Conservation (phyloP, 2,329 filamentous ascomycete genomes). For the Penicillium sp. region DNA sequence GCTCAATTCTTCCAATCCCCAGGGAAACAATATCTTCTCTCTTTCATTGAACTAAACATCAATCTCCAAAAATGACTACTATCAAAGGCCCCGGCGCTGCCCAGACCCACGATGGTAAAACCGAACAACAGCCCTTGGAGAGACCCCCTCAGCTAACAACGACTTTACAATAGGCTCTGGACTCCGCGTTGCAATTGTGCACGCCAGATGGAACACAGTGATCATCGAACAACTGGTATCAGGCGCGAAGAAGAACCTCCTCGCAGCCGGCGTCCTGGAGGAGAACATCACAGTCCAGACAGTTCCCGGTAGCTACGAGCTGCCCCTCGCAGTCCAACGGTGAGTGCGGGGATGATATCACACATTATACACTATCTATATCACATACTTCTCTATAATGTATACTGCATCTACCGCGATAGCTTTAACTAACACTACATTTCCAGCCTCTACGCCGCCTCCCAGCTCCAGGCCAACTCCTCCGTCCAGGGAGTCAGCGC, state of each 20-base stretch:
- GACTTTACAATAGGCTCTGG: slow-evolving; percentile 53
- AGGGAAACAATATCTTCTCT: neutral
- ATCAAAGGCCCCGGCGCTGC: slow-evolving; percentile 65
- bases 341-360: slow-evolving; percentile 38
- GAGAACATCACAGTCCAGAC: slow-evolving; percentile 86
- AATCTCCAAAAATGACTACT: slow-evolving; percentile 45
- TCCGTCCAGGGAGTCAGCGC: slow-evolving; percentile 43
- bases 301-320: slow-evolving; percentile 91
- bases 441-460: slow-evolving; percentile 74
- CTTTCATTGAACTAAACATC: neutral
- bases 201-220: slow-evolving; percentile 89
- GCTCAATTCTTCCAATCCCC: slow-evolving; percentile 2
- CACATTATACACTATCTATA: neutral
- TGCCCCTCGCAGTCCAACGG: slow-evolving; percentile 87
- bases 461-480: slow-evolving; percentile 73
- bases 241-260: slow-evolving; percentile 75
- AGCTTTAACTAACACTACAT: neutral
- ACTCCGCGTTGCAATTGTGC: slow-evolving; percentile 90
- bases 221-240: slow-evolving; percentile 84
- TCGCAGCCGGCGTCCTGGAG: slow-evolving; percentile 75
- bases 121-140: neutral
- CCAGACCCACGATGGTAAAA: slow-evolving; percentile 57
- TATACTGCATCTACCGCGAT: neutral
- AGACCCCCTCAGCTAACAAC: slow-evolving; percentile 8
- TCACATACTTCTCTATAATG: neutral